These are phyloP conservation scores for Bipolaris gigantea DNA, from an alignment of 2,329 filamentous ascomycete genomes.

Conservation along the genomic window DNA sequence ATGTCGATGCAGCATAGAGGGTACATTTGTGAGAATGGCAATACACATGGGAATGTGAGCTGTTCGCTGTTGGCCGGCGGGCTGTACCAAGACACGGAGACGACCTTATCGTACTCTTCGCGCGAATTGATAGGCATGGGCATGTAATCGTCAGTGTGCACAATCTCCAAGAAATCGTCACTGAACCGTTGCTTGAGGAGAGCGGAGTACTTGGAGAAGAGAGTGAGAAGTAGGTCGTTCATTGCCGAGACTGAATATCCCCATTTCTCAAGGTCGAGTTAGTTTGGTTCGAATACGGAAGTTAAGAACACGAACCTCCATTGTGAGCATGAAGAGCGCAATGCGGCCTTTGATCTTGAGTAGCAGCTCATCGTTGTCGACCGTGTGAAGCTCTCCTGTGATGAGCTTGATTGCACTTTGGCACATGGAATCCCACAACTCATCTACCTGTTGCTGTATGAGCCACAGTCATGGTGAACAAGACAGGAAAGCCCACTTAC, in stretches of 20 bases:
- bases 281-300: conserved; percentile 7
- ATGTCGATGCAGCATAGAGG: conserved; percentile 98
- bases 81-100: conserved; percentile 94
- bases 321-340: conserved; percentile 94
- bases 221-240: conserved; percentile 79
- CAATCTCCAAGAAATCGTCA: conserved; percentile 90
- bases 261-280: conserved; percentile 65
- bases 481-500: conserved; percentile 53
- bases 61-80: conserved; percentile 56
- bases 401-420: conserved; percentile 82
- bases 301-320: conserved; percentile 70
- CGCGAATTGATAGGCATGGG: conserved; percentile 92
- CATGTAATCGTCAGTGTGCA: conserved; percentile 98
- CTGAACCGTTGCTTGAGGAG: conserved; percentile 89
- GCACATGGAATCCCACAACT: conserved; percentile 98
- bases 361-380: conserved; percentile 86
- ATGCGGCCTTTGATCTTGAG: conserved; percentile 95
- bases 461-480: neutral
- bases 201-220: conserved; percentile 94
- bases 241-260: conserved; percentile 81
- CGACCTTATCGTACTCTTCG: conserved; percentile 93
- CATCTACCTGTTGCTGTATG: conserved; percentile 69
- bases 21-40: conserved; percentile 99
- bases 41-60: conserved; percentile 85
- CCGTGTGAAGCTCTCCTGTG: conserved; percentile 71